Conservation (phyloP, 2,329 filamentous ascomycete species). For the Colletotrichum musicola region DNA sequence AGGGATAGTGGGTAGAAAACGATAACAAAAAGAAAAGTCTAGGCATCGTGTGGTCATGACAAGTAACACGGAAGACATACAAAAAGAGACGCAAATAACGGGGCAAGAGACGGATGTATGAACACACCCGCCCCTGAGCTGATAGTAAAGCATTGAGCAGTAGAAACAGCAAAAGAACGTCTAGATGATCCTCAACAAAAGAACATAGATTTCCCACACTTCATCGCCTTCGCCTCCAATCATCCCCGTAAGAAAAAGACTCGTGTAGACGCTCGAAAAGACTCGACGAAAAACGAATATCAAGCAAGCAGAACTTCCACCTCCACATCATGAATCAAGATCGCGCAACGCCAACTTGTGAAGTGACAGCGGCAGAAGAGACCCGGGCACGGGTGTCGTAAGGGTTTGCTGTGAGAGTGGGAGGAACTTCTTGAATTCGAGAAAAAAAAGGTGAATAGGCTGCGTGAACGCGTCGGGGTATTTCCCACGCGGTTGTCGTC, state of each 20-base stretch:
- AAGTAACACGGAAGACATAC: background rate
- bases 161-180: slow-evolving; percentile 8
- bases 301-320: background rate
- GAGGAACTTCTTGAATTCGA: slow-evolving; percentile 39
- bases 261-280: background rate
- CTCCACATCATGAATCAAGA: background rate
- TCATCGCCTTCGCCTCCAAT: too few relatives aligned
- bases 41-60: slow-evolving; percentile 18
- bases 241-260: background rate
- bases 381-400: background rate
- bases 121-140: background rate
- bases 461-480: slow-evolving; percentile 18
- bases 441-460: slow-evolving; percentile 19
- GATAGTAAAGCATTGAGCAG: background rate
- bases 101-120: too few relatives aligned
- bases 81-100: background rate
- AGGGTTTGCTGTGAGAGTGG: slow-evolving; percentile 3
- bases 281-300: too few relatives aligned
- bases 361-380: background rate
- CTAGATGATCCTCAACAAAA: background rate
- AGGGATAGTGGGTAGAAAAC: too few relatives aligned
- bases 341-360: slow-evolving; percentile 14
- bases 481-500: slow-evolving; percentile 12
- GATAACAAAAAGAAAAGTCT: slow-evolving; percentile 3
- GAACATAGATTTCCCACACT: too few relatives aligned